Percentiles rank a stretch among this genome's conserved stretches.
Evolutionary conservation across 2,329 filamentous ascomycete genomes (phyloP).

Genomic region (Periconia sp.): DNA sequence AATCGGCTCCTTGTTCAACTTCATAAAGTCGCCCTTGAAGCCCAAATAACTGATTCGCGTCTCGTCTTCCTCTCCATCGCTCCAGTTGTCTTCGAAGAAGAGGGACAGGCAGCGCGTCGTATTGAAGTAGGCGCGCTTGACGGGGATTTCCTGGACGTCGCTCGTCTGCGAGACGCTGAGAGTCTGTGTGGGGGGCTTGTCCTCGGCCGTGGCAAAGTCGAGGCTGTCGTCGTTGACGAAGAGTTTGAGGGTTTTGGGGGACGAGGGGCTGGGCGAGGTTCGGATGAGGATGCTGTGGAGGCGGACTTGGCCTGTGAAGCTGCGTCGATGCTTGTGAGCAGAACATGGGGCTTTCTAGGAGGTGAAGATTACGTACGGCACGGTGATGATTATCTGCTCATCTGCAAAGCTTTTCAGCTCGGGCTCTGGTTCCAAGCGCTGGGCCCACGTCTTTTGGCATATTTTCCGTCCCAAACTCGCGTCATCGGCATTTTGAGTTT

Average conservation of each 20-base stretch:
- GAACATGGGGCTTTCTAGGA: neutral
- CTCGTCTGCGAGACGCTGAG: conserved; percentile 78
- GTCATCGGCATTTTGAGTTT: conserved; percentile 80
- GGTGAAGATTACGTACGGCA: conserved; percentile 69
- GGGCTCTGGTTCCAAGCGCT: conserved; percentile 73
- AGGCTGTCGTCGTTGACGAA: conserved; percentile 85
- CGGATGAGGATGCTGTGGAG: conserved; percentile 89
- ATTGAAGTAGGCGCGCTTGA: conserved; percentile 88
- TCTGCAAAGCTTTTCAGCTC: conserved; percentile 87
- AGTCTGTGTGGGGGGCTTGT: conserved; percentile 73
- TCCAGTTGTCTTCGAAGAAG: conserved; percentile 93
- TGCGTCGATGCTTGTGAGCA: conserved; percentile 41
- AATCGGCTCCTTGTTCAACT: conserved; percentile 78
- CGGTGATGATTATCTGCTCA: conserved; percentile 89
- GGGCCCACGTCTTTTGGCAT: conserved; percentile 88
- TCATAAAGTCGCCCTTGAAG: conserved; percentile 95
- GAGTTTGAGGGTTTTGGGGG: conserved; percentile 83
- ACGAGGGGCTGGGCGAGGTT: conserved; percentile 71
- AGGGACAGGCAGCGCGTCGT: conserved; percentile 81
- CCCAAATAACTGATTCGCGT: conserved; percentile 83
- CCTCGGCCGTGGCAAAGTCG: conserved; percentile 79
- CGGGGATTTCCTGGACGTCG: conserved; percentile 84
- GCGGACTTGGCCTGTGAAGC: conserved; percentile 92
- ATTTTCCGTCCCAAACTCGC: conserved; percentile 74
- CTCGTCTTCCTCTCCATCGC: conserved; percentile 75